Evolutionary conservation across 2,329 filamentous ascomycete genomes (phyloP).

Genomic region (Aureobasidium sp.): DNA sequence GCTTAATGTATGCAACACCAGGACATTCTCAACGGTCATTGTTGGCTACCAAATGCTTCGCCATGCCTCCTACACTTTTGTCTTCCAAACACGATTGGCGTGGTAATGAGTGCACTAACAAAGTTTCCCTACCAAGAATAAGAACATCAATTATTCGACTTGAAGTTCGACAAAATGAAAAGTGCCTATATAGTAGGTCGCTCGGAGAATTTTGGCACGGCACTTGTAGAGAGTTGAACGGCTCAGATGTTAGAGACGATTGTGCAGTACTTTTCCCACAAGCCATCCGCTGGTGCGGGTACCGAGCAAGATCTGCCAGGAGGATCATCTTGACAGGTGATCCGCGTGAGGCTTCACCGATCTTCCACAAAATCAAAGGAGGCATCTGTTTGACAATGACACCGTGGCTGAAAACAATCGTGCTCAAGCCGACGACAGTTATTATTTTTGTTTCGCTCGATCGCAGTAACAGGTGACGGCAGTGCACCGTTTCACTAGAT

Average conservation of each 20-base stretch:
- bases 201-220: too few species aligned
- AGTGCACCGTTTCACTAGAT: not conserved
- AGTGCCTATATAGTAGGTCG: too few species aligned
- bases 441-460: not conserved
- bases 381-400: not conserved
- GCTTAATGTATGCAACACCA: too few species aligned
- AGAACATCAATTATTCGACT: not conserved
- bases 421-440: not conserved
- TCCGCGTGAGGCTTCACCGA: not conserved
- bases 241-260: not conserved
- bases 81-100: too few species aligned
- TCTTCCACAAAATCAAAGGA: not conserved
- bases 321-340: not conserved
- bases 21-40: too few species aligned
- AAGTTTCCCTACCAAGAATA: too few species aligned
- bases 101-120: too few species aligned
- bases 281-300: too few species aligned
- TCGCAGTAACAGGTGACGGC: not conserved
- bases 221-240: not conserved
- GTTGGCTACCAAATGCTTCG: too few species aligned
- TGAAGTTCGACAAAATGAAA: not conserved
- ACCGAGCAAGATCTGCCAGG: not conserved
- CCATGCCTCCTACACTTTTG: too few species aligned
- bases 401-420: not conserved
- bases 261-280: not conserved